Evolutionary conservation across 768 basidiomycete genomes (phyloP), one percentile per base, ranked within the genome.

Genomic region (Mycena vulgaris): DNA sequence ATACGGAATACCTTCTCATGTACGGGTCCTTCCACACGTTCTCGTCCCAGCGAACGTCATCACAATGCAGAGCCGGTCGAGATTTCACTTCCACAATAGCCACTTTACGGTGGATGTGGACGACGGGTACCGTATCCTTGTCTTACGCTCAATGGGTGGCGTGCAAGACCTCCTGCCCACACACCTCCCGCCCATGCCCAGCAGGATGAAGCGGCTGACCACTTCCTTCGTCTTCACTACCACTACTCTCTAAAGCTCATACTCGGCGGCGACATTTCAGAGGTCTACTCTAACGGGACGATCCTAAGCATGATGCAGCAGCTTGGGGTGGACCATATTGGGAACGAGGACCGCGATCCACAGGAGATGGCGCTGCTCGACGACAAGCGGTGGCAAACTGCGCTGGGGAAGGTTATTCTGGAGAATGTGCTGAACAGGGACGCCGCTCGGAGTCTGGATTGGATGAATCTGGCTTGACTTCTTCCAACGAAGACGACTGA

Each of bases 21-120:
- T n/a, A n/a, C n/a, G n/a, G n/a, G n/a, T n/a, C n/a, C n/a, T n/a
- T n/a, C n/a, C n/a, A n/a, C n/a, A n/a, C n/a, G n/a, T 52, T 14
- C 30, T 19, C 19, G 51, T 52, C 28, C 28, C 28, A 28, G 51
- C 51, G 28, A 52, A 52, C 28, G 30, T 25, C 30, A 16, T 52
- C 28, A 31, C 51, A 27, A 51, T 52, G 60, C 58, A 31, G 5
- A 39, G 21, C 1, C 4, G 28, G 3, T 49, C 59, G 5, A 35
- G 21, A 5, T n/a, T n/a, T n/a, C n/a, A 58, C 37, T 52, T 58
- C 37, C 37, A 59, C 56, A 59, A 28, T 21, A 49, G 52, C 25
- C 21, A 66, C 21, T 59, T 58, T 17, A 33, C 65, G 7, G 47
- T 66, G 9, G 65, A 66, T 28, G 48, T 42, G 1, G 66, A 67